Base-by-base conservation (phyloP, 495 filamentous ascomycete genomes). In the Evernia prunastri region DNA sequence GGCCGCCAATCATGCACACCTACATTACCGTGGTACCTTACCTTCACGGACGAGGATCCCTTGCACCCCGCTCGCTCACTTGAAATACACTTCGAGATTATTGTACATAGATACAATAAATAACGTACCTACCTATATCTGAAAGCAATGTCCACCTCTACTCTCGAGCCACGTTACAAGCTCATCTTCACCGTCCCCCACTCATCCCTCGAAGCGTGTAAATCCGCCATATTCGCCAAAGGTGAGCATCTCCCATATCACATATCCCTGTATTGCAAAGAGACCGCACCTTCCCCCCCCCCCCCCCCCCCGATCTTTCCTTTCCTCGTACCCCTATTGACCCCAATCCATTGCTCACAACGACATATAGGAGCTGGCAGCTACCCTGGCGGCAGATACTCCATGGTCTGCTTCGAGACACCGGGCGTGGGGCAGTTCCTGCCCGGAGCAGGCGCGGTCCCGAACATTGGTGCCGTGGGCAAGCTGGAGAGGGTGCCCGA, bases 171-270 rank as follows among this genome's bases (percentile, higher is more conserved):
- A 37, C 78, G 78, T 65, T 81, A 79, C 73, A 81, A 80, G 47
- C 78, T 81, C 33, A 63, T 80, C 65, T 81, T 80, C 73, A 79
- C 73, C 62, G 79, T 79, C 20, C 79, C 79, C 1, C 68, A 73
- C 45, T 63, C 71, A 29, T 69, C 77, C 63, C 65, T 74, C 25
- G 76, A 80, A 42, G 39, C 65, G 17, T 80, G 77, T 66, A 81
- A 80, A 66, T 74, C 79, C 51, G 78, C 78, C 51, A 67, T 81
- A 60, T 81, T 81, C 68, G 70, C 74, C 3, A 72, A 68, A 49
- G 66, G 66, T 65, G 65, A 39, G 60, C 40, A 3, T 36, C 29
- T n/a, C 42, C 1, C 31, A 45, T 33, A 27, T 43, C 4, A 2
- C 31, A 45, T 33, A 27, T 43, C 4, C 23, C 18, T 20, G 12